These are phyloP conservation scores for Claviceps lovelessii DNA, from an alignment of 2,329 filamentous ascomycete genomes.

Conservation along the genomic window DNA sequence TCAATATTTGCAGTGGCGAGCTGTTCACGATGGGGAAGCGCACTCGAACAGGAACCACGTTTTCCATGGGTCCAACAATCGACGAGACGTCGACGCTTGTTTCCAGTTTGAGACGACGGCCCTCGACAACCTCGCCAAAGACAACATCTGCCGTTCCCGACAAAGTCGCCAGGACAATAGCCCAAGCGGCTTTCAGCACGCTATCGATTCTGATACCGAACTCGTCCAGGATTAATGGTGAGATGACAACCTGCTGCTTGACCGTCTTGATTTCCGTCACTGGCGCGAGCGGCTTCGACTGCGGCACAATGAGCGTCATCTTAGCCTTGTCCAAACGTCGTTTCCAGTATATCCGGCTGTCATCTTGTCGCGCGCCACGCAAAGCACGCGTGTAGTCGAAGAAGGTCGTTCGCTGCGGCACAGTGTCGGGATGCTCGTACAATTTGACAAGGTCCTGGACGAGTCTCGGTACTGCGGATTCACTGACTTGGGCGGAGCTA, in stretches of 20 bases:
- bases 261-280: constrained; percentile 26
- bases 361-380: constrained; percentile 20
- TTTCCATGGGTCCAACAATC: constrained; percentile 33
- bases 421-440: constrained; percentile 24
- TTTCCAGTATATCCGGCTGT: constrained; percentile 32
- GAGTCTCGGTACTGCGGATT: constrained; percentile 29
- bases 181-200: constrained; percentile 44
- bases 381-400: constrained; percentile 33
- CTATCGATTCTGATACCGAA: constrained; percentile 35
- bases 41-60: constrained; percentile 35
- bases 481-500: constrained; percentile 35
- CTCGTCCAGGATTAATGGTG: constrained; percentile 21
- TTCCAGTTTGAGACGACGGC: constrained; percentile 28
- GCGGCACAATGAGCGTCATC: constrained; percentile 32
- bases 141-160: constrained; percentile 36
- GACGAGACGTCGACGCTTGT: constrained; percentile 40
- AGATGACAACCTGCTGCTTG: constrained; percentile 25
- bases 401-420: constrained; percentile 27
- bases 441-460: constrained; percentile 34
- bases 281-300: constrained; percentile 25
- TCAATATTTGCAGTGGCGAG: constrained; percentile 35
- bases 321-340: constrained; percentile 28
- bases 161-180: constrained; percentile 37
- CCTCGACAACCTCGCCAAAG: constrained; percentile 40
- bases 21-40: constrained; percentile 28